phyloP scores from a whole-genome alignment of 352 stramenopile species.

The Phytophthora pinifolia region DNA sequence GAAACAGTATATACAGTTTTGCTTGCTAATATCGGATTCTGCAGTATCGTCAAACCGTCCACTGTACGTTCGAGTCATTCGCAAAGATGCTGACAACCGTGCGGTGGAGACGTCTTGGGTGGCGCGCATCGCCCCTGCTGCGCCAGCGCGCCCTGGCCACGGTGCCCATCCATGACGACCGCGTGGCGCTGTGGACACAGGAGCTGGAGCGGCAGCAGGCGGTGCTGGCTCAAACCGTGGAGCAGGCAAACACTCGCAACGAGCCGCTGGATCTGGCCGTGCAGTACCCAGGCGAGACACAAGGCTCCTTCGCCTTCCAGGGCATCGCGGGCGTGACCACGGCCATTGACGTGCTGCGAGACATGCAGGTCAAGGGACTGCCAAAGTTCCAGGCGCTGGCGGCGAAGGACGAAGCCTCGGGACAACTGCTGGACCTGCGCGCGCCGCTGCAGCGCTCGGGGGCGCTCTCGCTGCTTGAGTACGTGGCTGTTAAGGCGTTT shows the following conservation, averaged over 20 bases:
- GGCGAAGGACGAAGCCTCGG: slow-evolving; percentile 38
- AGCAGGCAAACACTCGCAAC: slow-evolving; percentile 15
- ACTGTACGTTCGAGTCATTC: slow-evolving; percentile 3
- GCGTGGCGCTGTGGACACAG: slow-evolving; percentile 51
- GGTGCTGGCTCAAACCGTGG: slow-evolving; percentile 6
- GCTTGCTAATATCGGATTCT: no score
- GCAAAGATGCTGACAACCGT: slow-evolving; percentile 20
- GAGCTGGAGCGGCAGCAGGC: slow-evolving; percentile 55
- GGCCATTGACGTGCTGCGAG: slow-evolving; percentile 60
- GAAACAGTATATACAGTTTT: no score
- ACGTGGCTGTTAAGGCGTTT: slow-evolving; percentile 6
- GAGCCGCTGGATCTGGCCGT: slow-evolving; percentile 52
- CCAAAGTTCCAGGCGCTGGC: slow-evolving; percentile 66
- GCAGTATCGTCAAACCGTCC: no score
- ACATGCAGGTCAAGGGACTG: slow-evolving; percentile 51
- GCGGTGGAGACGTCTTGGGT: slow-evolving; percentile 19
- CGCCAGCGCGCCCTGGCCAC: slow-evolving; percentile 26
- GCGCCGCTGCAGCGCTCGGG: slow-evolving; percentile 48
- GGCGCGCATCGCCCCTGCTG: slow-evolving; percentile 4
- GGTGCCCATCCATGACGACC: slow-evolving; percentile 45
- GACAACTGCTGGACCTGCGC: slow-evolving; percentile 56
- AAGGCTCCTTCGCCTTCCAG: slow-evolving; percentile 40
- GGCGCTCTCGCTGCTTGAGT: slow-evolving; percentile 65
- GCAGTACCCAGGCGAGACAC: slow-evolving; percentile 24
- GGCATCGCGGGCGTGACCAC: slow-evolving; percentile 47